Base-by-base conservation (phyloP, 2,329 filamentous ascomycete species). In the Colletotrichum salicis region DNA sequence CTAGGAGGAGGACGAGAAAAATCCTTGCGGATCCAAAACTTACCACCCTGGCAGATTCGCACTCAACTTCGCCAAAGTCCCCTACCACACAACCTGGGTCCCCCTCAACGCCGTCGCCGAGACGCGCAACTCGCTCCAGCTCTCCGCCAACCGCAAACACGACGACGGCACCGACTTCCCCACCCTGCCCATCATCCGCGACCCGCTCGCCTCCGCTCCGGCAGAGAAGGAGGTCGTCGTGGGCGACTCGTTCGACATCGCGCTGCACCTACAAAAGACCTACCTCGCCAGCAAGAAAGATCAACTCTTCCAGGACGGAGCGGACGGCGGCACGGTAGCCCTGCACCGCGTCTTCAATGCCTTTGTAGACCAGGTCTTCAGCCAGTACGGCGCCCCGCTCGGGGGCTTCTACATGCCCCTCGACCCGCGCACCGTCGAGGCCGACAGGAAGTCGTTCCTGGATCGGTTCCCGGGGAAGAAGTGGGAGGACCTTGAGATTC, bases 201-300 rank as follows among this genome's bases (percentile, higher is more conserved):
- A 91, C 62, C 77, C 81, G 0, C 67, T 75, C 22, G 86, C 84
- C 0, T 19, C 29, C 5, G 33, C 48, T 12, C 22, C 19, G 0
- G 41, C 4, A 22, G 41, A 48, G 2, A 22, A 22, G 8, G 8
- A 11, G 19, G 41, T 15, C 3, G 7, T n/a, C 41, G 67, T 92
- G 3, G 90, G 90, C 5, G 91, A 93, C 79, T 89, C 89, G 2
- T 91, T 91, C 76, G 90, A 92, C 64, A 92, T 92, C 71, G 91
- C 90, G 7, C 79, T 86, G 31, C 88, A 91, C 75, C 82, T 92
- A 2, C 85, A 92, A 29, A 79, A 84, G 1, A 82, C 77, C 0
- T 90, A 88, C 27, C 87, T 88, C 35, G 77, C 83, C 0, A 85
- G 85, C 1, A 80, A 76, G 1, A 83, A 84, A 0, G 78, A 84